Evolutionary conservation across 441 rosid genomes (phyloP).

Genomic region (Sinapis alba): DNA sequence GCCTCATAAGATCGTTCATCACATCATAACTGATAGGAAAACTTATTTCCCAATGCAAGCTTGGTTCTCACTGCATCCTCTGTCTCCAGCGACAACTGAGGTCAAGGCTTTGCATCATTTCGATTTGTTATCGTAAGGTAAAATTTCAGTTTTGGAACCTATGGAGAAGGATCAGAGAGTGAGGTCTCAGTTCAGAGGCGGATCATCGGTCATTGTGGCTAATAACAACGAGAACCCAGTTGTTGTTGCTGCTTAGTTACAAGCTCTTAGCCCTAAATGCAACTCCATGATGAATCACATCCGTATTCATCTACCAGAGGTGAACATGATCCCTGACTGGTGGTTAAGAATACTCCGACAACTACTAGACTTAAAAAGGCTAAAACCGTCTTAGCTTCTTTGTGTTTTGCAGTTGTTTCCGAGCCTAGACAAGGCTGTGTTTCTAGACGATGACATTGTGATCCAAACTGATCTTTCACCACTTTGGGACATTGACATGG

Average conservation of each 20-base stretch:
- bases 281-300: slow-evolving; percentile 95
- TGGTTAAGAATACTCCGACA: too few species aligned
- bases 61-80: slow-evolving; percentile 91
- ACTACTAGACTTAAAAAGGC: too few species aligned
- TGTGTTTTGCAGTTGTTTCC: slow-evolving; percentile 87
- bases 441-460: slow-evolving; percentile 93
- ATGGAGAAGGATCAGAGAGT: slow-evolving; percentile 92
- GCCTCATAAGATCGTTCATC: slow-evolving; percentile 73
- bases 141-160: slow-evolving; percentile 89
- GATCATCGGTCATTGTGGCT: slow-evolving; percentile 80
- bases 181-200: slow-evolving; percentile 89
- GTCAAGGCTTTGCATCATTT: slow-evolving; percentile 97
- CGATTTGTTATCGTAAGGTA: slow-evolving; percentile 93
- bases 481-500: slow-evolving; percentile 89
- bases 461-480: slow-evolving; percentile 93
- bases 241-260: slow-evolving; percentile 88
- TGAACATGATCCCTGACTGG: slow-evolving; percentile 30
- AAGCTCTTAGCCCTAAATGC: slow-evolving; percentile 92
- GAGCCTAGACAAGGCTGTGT: slow-evolving; percentile 82
- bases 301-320: slow-evolving; percentile 93
- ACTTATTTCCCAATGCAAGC: slow-evolving; percentile 98
- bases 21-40: slow-evolving; percentile 90
- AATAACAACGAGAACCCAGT: slow-evolving; percentile 69
- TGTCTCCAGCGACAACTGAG: slow-evolving; percentile 79
- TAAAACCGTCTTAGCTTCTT: too few species aligned